Evolutionary conservation across 2,329 filamentous ascomycete genomes (phyloP), one percentile per base, ranked within the genome.

Genomic region (Fusarium sp.): DNA sequence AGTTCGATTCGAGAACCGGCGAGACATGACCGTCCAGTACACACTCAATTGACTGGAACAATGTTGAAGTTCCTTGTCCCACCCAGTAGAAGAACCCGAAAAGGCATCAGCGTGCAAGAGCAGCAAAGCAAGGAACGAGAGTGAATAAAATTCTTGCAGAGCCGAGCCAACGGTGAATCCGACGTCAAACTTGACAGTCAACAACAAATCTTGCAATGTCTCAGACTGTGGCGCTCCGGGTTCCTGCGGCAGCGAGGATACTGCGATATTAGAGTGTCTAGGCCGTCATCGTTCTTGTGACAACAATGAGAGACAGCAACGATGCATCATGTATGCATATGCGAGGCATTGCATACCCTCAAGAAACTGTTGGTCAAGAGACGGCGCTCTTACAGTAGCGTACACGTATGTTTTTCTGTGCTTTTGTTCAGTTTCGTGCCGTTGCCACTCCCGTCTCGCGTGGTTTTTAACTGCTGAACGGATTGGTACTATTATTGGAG

Each of bases 161-260:
- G 14, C 26, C 33, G 28, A 38, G 33, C 20, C 50, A 54, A 20
- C 33, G 24, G 20, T 28, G 33, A 28, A 39, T 28, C 26, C 20
- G 33, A 54, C 20, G 33, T 30, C 24, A 54, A 54, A 54, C 33
- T 39, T 54, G 60, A 51, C 22, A 51, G 38, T 38, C 50, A 61
- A 56, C 39, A 57, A 47, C n/a, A 48, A 33, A 38, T 42, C 50
- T n/a, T 44, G 30, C 39, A 61, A 28, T 65, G 26, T 42, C n/a
- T 31, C 47, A 41, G 48, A 38, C 20, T 61, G 65, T 72, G 71
- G 71, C 71, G 63, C 58, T 35, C 42, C 67, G 71, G 67, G 71
- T 71, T 74, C 71, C 71, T 73, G 71, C 67, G 71, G 71, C 65
- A 68, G 55, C 71, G 67, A 63, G 64, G 67, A 50, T 55, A 35